Percentiles rank a stretch among this genome's conserved stretches.
phyloP scores from a whole-genome alignment of 371 early-diverging fungal species.

The Lichtheimia ramosa region DNA sequence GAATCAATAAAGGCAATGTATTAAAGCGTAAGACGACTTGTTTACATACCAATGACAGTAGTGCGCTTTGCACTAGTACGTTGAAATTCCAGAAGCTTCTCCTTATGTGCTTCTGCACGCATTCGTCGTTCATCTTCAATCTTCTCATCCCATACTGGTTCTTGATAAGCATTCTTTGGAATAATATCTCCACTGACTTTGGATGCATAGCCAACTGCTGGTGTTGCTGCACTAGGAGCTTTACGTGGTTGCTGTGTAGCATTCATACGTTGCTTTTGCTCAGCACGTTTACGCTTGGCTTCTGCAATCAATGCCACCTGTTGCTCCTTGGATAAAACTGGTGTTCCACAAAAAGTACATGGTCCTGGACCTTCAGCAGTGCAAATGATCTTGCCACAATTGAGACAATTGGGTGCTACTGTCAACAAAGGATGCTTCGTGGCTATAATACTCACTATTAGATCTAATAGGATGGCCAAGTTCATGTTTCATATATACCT shows the following conservation, averaged over 20 bases:
- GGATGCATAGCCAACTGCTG: slow-evolving; percentile 41
- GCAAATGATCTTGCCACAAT: slow-evolving; percentile 90
- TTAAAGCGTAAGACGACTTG: background rate
- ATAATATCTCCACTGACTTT: slow-evolving; percentile 33
- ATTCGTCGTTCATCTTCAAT: slow-evolving; percentile 48
- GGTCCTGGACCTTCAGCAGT: slow-evolving; percentile 80
- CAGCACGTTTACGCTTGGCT: slow-evolving; percentile 40
- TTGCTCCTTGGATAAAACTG: slow-evolving; percentile 73
- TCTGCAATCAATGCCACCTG: slow-evolving; percentile 57
- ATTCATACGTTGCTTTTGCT: slow-evolving; percentile 26
- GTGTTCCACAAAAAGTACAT: slow-evolving; percentile 78
- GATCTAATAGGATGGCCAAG: too few species aligned
- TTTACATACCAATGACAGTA: slow-evolving; percentile 59
- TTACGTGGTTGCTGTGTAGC: slow-evolving; percentile 24
- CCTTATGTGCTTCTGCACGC: slow-evolving; percentile 73
- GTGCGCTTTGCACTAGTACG: slow-evolving; percentile 78
- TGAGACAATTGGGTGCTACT: slow-evolving; percentile 80
- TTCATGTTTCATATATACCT: slow-evolving; percentile 15
- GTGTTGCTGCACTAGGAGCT: slow-evolving; percentile 20
- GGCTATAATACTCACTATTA: slow-evolving; percentile 37
- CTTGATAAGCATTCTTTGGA: slow-evolving; percentile 9
- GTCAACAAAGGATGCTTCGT: slow-evolving; percentile 78
- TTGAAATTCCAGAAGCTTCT: slow-evolving; percentile 78
- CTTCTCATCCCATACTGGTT: slow-evolving; percentile 26
- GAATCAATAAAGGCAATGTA: background rate